A percentile compares a stretch with the other conserved stretches of the same genome.
Conservation (phyloP, 2,329 filamentous ascomycete species). For the Colletotrichum chrysophilum region DNA sequence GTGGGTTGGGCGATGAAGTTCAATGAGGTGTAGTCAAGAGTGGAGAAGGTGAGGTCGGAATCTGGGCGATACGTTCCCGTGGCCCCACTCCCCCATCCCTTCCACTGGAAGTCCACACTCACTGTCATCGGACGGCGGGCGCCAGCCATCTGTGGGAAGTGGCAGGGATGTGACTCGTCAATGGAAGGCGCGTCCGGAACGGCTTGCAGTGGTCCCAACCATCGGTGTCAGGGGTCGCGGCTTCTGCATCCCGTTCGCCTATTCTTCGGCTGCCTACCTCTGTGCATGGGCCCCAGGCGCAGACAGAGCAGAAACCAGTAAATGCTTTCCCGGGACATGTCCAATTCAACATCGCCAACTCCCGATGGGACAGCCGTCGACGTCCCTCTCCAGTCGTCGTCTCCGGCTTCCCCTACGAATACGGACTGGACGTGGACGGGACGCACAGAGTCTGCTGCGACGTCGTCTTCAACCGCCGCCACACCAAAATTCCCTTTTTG, state of each 20-base stretch:
- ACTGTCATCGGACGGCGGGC: neutral
- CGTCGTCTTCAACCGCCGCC: neutral
- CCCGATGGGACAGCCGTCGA: neutral
- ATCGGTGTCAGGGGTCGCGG: slow-evolving; percentile 5
- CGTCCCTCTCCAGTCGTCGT: neutral
- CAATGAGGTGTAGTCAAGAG: neutral
- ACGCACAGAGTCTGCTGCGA: neutral
- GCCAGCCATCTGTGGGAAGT: neutral
- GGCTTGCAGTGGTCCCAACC: neutral
- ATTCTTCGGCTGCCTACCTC: slow-evolving; percentile 2
- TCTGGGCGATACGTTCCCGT: neutral
- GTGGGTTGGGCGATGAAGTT: neutral
- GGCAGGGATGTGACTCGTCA: neutral
- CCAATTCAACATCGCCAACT: neutral
- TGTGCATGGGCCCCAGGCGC: neutral
- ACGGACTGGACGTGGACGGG: neutral
- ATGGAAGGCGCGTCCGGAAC: neutral
- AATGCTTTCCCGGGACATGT: neutral
- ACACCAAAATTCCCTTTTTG: neutral
- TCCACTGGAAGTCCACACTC: neutral
- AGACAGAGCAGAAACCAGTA: neutral
- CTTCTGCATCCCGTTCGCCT: slow-evolving; percentile 14
- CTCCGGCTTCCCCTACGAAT: neutral
- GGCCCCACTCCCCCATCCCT: neutral
- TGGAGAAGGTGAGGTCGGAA: neutral